Evolutionary conservation across 2,329 filamentous ascomycete genomes (phyloP), one percentile per base, ranked within the genome.

Genomic region (Conoideocrella luteorostrata): DNA sequence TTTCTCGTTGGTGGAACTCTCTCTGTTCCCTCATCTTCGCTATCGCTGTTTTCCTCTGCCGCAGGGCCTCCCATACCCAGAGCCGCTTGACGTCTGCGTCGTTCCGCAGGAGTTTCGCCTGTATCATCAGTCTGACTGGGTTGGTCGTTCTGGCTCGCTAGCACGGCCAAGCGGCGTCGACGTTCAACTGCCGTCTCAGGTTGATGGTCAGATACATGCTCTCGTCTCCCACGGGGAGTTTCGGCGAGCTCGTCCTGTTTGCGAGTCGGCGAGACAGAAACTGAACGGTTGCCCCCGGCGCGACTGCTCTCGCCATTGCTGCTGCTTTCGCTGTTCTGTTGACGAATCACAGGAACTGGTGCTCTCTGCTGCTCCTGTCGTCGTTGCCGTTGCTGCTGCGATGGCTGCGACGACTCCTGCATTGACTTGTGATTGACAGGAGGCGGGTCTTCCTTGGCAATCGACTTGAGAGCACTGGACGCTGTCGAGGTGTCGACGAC

Each of bases 81-180:
- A 1, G 86, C 87, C 1, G 85, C 85, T 54, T 88, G 80, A 53
- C 87, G 77, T 42, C 87, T 72, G 32, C 84, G 75, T 45, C 83
- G 72, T 62, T 91, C 87, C 0, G 86, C 86, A 0, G 84, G 82
- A 0, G 85, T 89, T 64, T 90, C 86, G 26, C 67, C 71, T 26
- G 69, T 69, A 4, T 61, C 56, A 3, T 57, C 56, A 17, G 26
- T 39, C 5, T 23, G 43, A 2, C 21, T 20, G 23, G 20, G 18
- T 4, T 56, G 56, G 15, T 65, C 67, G 2, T 63, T 66, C 23
- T 69, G 70, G 18, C 12, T 68, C 51, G 49, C 68, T 5, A 78
- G 61, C 1, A 68, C 77, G 10, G 74, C 73, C 38, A 86, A 69
- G 43, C 86, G 75, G 12, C 86, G 72, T 46, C 78, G 75, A 34